These are phyloP conservation scores for Lipomyces chichibuensis DNA, from an alignment of 805 yeast species.

Conservation along the genomic window DNA sequence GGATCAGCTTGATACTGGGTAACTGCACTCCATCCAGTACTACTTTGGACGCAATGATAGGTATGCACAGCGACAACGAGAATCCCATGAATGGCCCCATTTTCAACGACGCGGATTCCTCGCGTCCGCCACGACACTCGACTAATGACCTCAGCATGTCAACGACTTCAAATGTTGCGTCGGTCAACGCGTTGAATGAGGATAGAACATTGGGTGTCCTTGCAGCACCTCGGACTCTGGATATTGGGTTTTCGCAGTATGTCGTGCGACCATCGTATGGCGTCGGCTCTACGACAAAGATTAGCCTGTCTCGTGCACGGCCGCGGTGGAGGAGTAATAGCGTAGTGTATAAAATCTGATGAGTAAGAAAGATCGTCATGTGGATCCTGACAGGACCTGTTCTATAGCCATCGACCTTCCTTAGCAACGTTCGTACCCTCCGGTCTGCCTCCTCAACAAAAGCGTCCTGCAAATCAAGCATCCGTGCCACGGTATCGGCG, in stretches of 20 bases:
- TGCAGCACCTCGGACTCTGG: slow-evolving; percentile 19
- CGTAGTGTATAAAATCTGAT: slow-evolving; percentile 25
- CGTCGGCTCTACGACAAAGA: slow-evolving; percentile 27
- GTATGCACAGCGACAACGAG: slow-evolving; percentile 22
- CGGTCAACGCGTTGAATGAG: slow-evolving; percentile 16
- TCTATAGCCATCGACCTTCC: slow-evolving; percentile 17
- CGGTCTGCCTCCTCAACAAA: slow-evolving; percentile 28
- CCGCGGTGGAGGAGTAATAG: slow-evolving; percentile 25
- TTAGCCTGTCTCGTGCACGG: slow-evolving; percentile 24
- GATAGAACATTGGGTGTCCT: slow-evolving; percentile 12
- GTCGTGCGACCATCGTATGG: slow-evolving; percentile 22
- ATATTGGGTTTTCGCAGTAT: slow-evolving; percentile 27
- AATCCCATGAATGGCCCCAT: slow-evolving; percentile 31
- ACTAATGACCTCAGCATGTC: slow-evolving; percentile 17
- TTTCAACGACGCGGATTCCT: slow-evolving; percentile 21
- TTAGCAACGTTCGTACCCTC: slow-evolving; percentile 13
- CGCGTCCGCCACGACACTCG: slow-evolving; percentile 27
- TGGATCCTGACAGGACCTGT: slow-evolving; percentile 25
- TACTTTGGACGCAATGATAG: slow-evolving; percentile 24
- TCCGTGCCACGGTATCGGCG: slow-evolving; percentile 19
- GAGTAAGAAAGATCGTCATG: slow-evolving; percentile 25
- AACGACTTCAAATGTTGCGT: slow-evolving; percentile 19
- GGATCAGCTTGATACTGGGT: slow-evolving; percentile 26
- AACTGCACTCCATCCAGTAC: slow-evolving; percentile 25
- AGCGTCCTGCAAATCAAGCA: slow-evolving; percentile 13